Evolutionary conservation across 441 rosid species (phyloP), one percentile per base, ranked within the genome.

Genomic region (Mallotus japonicus): DNA sequence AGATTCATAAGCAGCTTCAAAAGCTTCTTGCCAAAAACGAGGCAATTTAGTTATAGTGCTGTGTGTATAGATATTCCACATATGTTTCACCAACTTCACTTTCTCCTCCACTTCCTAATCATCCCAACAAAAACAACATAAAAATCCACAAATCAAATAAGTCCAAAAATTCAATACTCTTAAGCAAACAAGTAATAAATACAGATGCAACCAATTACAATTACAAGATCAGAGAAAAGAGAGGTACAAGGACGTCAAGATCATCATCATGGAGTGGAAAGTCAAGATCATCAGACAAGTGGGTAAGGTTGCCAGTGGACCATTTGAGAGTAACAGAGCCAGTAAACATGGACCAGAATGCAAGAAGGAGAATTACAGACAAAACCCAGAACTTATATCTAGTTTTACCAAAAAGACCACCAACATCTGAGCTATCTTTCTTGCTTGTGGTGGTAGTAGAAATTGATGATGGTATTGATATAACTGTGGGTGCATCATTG

Each of bases 301-400:
- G 88, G 79, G 84, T 78, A 73, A 92, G 94, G 75, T 90, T 78
- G 0, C 93, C 91, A 69, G 89, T 57, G 70, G 90, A 86, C 83
- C 90, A 88, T 62, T 92, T 89, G 78, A 95, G 94, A 67, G 96
- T 86, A 75, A 92, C 85, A 20, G 97, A 86, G 76, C 96, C 97
- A 71, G 99, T 87, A 72, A 95, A 82, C 96, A 95, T 87, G 19
- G 97, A 89, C 96, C 97, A 92, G 49, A 90, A 85, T 1, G 97
- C 97, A 20, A 95, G 89, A 34, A 95, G 81, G 72, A 90, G 75
- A 77, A 95, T 89, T 1, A 92, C 97, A 68, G 85, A 85, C 65
- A 92, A 78, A 5, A 91, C 97, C 94, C 94, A 91, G 60, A 91
- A 84, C 77, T 92, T 89, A 82, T 91, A 90, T 4, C 91, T 83